These are phyloP conservation scores for Piper longum DNA, from an alignment of 164 flowering plant species.

Conservation along the genomic window DNA sequence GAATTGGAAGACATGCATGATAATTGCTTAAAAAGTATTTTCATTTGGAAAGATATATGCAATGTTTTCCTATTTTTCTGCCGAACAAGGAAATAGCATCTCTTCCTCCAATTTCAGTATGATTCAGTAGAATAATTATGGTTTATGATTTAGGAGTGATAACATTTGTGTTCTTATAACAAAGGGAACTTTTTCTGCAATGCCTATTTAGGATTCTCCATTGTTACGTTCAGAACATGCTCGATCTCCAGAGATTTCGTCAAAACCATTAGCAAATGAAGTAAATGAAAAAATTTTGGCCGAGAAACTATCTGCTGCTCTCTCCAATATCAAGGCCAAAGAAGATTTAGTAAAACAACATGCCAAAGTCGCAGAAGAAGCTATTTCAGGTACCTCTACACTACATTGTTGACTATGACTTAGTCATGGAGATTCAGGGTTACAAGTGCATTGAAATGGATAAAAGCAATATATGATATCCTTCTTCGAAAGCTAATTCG, in stretches of 20 bases:
- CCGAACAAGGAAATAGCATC: no score
- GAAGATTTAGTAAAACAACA: conserved; percentile 60
- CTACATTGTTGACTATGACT: not conserved
- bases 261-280: conserved; percentile 25
- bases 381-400: conserved; percentile 31
- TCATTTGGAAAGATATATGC: no score
- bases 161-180: not conserved
- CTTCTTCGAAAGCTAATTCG: not conserved
- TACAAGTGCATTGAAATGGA: no score
- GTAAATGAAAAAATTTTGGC: conserved; percentile 25
- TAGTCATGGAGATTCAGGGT: not conserved
- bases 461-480: not conserved
- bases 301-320: conserved; percentile 33
- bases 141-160: no score
- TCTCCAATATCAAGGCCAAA: conserved; percentile 52
- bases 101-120: no score
- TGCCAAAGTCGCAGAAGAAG: conserved; percentile 62
- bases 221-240: conserved; percentile 35
- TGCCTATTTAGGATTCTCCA: conserved; percentile 16
- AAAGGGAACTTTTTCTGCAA: not conserved
- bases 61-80: no score
- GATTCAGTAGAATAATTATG: no score
- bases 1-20: no score
- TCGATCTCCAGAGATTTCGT: conserved; percentile 68
- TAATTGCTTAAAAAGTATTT: no score